Conservation (phyloP, 225 moss, liverwort and hornwort genomes). For the Polytrichum commune region DNA sequence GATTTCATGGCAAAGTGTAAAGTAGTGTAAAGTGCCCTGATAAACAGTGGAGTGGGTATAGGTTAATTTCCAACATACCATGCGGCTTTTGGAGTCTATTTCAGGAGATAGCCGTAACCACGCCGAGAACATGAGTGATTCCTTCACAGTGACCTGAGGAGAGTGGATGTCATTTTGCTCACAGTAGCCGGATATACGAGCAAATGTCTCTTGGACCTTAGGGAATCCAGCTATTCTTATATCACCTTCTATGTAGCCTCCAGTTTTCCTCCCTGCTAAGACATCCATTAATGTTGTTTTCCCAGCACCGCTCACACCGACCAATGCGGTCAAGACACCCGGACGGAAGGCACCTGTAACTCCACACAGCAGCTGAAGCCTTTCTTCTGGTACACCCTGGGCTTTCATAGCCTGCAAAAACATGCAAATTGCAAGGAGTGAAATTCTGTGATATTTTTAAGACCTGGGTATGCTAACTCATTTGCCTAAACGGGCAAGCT, state of each 20-base stretch:
- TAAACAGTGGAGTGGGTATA: too few species aligned
- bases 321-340: conserved; percentile 53
- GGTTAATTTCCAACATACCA: conserved; percentile 20
- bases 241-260: conserved; percentile 81
- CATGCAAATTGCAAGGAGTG: neutral
- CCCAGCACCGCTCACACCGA: conserved; percentile 91
- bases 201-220: conserved; percentile 77
- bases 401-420: conserved; percentile 60
- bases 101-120: conserved; percentile 71
- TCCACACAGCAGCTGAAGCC: conserved; percentile 48
- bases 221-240: conserved; percentile 78
- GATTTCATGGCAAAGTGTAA: too few species aligned
- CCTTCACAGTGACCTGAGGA: conserved; percentile 79
- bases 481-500: too few species aligned
- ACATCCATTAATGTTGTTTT: conserved; percentile 98
- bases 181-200: conserved; percentile 80
- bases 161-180: conserved; percentile 95
- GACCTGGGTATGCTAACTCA: too few species aligned
- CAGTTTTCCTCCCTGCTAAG: conserved; percentile 81
- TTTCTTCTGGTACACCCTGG: conserved; percentile 64
- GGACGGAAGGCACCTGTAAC: conserved; percentile 56
- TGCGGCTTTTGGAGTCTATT: conserved; percentile 36
- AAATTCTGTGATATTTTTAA: neutral
- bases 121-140: conserved; percentile 79
- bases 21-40: too few species aligned